Evolutionary conservation across 2,329 filamentous ascomycete species (phyloP), one percentile per base, ranked within the genome.

Genomic region (Diplocarpon rosae): DNA sequence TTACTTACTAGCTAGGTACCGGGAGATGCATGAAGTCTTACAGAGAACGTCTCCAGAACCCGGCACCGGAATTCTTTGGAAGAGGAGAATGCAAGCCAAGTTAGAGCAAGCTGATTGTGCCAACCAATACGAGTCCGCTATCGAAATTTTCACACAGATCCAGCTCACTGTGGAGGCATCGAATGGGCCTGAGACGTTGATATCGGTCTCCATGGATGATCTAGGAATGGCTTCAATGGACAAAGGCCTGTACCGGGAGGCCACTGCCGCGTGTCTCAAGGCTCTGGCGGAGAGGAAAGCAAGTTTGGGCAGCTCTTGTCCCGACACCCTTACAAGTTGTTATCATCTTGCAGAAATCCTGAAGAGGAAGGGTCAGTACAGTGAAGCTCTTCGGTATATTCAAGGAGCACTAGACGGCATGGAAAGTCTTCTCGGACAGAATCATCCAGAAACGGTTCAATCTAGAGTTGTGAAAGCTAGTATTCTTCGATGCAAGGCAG

Each of bases 381-480:
- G 51, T 13, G 54, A 57, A 37, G 54, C 49, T 14, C 33, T 53
- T 12, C 46, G 48, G 10, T 53, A 51, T 38, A 46, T 53, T 9
- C 45, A 51, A 12, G 39, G 47, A 27, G 54, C 56, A 12, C 39
- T 58, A 29, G 45, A 42, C 14, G 54, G 54, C 5, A 51, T 52
- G 37, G 50, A 55, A 38, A 50, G 30, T 8, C 37, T 51, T 15
- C 43, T 53, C 10, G 54, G 52, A 6, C 16, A 37, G 7, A 42
- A 57, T 15, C 55, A 57, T 29, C 55, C 54, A 2, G 49, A 56
- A 14, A 57, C 55, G 11, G 39, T 53, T 10, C 42, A 54, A 24
- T 55, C 53, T 40, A 55, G 51, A 40, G 51, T 47, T 30, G 17
- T 53, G 13, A 53, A 55, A 37, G 54, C 52, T 24, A 43, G 40